A percentile compares a stretch with the other conserved stretches of the same genome.
These are phyloP conservation scores for Striga hermonthica DNA, from an alignment of 305 asterid species.

Conservation along the genomic window DNA sequence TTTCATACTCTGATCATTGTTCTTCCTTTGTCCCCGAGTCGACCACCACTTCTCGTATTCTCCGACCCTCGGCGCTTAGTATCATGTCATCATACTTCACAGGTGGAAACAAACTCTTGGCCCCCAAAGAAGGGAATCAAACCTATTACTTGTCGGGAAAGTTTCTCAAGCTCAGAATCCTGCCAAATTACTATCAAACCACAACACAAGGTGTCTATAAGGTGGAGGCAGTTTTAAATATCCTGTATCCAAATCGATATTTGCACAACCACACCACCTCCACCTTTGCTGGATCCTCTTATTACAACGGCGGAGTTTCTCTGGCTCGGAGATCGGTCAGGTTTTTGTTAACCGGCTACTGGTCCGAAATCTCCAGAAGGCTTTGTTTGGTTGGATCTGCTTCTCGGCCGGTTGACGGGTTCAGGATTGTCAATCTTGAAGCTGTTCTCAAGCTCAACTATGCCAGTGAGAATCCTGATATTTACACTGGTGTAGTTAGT, in stretches of 20 bases:
- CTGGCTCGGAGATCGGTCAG: conserved; percentile 10
- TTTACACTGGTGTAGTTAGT: conserved; percentile 39
- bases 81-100: conserved; percentile 26
- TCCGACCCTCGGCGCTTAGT: background rate
- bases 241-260: conserved; percentile 23
- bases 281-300: conserved; percentile 26
- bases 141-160: conserved; percentile 3
- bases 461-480: conserved; percentile 35
- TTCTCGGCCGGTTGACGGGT: conserved; percentile 25
- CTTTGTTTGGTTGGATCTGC: conserved; percentile 56
- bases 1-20: conserved; percentile 46
- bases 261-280: background rate
- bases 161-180: conserved; percentile 27
- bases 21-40: conserved; percentile 45
- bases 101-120: conserved; percentile 42
- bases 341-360: conserved; percentile 48
- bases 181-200: conserved; percentile 31
- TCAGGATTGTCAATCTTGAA: conserved; percentile 30
- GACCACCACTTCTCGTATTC: conserved; percentile 20
- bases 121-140: conserved; percentile 22
- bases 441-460: conserved; percentile 49
- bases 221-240: conserved; percentile 35
- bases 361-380: conserved; percentile 49
- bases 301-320: background rate
- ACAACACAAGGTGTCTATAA: conserved; percentile 34